A percentile compares a stretch with the other conserved stretches of the same genome.
Conservation (phyloP, 2,329 filamentous ascomycete species). For the Raffaelea albimanens region DNA sequence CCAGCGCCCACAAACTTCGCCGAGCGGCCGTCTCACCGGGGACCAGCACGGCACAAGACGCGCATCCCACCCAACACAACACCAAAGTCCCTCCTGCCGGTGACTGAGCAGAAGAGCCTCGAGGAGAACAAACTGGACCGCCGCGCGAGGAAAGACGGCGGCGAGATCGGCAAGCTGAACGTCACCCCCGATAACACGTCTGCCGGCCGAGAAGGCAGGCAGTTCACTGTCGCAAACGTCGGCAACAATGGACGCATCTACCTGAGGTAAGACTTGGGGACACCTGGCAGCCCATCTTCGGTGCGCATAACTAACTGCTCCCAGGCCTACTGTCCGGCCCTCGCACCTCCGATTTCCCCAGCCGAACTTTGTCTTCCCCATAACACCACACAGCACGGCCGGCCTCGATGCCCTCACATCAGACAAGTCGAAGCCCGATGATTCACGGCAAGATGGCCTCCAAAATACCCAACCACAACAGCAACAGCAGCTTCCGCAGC, state of each 20-base stretch:
- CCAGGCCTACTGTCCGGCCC: slow-evolving; percentile 53
- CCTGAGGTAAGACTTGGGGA: slow-evolving; percentile 48
- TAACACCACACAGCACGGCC: slow-evolving; percentile 50
- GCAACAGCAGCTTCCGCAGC: not conserved
- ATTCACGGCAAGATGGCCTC: slow-evolving; percentile 5
- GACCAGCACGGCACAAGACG: slow-evolving; percentile 17
- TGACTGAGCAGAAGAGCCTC: slow-evolving; percentile 35
- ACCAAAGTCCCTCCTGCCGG: slow-evolving; percentile 32
- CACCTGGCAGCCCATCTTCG: not conserved
- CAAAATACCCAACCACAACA: not conserved
- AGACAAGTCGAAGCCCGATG: slow-evolving; percentile 19
- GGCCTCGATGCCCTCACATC: slow-evolving; percentile 38
- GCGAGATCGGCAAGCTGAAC: slow-evolving; percentile 47
- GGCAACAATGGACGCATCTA: slow-evolving; percentile 78
- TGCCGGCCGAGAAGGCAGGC: slow-evolving; percentile 54
- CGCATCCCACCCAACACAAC: slow-evolving; percentile 16
- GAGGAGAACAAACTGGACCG: slow-evolving; percentile 25
- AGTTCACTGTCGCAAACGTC: slow-evolving; percentile 74
- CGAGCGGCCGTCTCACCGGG: slow-evolving; percentile 9
- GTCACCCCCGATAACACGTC: slow-evolving; percentile 52
- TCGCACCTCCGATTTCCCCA: slow-evolving; percentile 53
- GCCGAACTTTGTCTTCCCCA: slow-evolving; percentile 49
- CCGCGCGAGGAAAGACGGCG: slow-evolving; percentile 39
- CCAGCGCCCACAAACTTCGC: slow-evolving; percentile 1
- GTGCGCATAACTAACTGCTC: slow-evolving; percentile 1